Percentiles rank a stretch among this genome's conserved stretches.
Evolutionary conservation across 495 filamentous ascomycete genomes (phyloP).

Genomic region (Tetracladium setigerum): DNA sequence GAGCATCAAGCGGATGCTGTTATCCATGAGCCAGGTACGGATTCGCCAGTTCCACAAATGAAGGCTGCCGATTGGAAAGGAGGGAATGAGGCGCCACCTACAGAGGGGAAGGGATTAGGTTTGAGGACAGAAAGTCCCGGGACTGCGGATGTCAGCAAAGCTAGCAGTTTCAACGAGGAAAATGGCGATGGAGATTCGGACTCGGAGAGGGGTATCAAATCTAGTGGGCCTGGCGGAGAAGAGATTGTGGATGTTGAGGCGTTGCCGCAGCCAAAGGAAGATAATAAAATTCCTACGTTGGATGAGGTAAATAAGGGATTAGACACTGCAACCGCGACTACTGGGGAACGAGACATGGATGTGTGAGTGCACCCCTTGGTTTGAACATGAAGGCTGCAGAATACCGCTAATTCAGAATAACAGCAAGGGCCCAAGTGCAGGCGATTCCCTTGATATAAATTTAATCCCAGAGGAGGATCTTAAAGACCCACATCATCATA

Average conservation of each 20-base stretch:
- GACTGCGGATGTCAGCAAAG: slow-evolving; percentile 58
- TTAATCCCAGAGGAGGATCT: too few relatives aligned
- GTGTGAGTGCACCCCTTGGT: slow-evolving; percentile 7
- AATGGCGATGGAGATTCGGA: slow-evolving; percentile 14
- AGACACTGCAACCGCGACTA: slow-evolving; percentile 17
- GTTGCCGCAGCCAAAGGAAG: slow-evolving; percentile 5
- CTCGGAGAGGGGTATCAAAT: slow-evolving; percentile 23
- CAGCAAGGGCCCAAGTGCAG: too few relatives aligned
- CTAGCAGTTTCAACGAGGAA: slow-evolving; percentile 39
- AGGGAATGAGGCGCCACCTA: slow-evolving; percentile 32
- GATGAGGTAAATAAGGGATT: slow-evolving; percentile 13
- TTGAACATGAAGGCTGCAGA: too few relatives aligned
- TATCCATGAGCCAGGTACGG: slow-evolving; percentile 50
- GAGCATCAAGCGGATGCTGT: slow-evolving; percentile 28
- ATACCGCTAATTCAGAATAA: too few relatives aligned
- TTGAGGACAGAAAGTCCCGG: slow-evolving; percentile 52
- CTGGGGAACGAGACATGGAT: slow-evolving; percentile 2
- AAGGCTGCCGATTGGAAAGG: slow-evolving; percentile 66
- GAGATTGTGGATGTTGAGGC: slow-evolving; percentile 14
- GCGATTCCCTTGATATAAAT: too few relatives aligned
- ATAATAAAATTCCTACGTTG: slow-evolving; percentile 8
- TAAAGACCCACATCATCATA: too few relatives aligned
- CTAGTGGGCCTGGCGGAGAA: slow-evolving; percentile 25
- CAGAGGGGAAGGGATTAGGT: slow-evolving; percentile 52
- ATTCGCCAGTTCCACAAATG: slow-evolving; percentile 60